phyloP scores from a whole-genome alignment of 1,284 basidiomycete species.

The Melampsora americana region DNA sequence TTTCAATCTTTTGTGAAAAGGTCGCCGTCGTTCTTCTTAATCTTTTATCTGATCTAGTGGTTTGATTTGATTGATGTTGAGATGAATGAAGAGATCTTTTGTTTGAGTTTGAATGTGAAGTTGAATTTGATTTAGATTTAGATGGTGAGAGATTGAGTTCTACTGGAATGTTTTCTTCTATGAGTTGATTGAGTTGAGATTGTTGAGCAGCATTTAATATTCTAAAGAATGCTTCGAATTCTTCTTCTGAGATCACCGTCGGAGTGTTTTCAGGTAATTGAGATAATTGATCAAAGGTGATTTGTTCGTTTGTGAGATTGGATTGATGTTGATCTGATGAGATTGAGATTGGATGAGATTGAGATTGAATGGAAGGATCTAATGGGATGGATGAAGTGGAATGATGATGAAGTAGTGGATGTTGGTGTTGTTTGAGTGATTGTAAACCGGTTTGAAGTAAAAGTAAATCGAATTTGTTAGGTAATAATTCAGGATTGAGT shows the following conservation, averaged over 20 bases:
- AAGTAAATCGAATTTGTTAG: neutral
- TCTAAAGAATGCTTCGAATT: constrained; percentile 2
- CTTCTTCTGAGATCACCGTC: neutral
- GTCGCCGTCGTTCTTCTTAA: constrained; percentile 11
- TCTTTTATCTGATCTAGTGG: constrained; percentile 4
- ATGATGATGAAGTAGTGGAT: too few relatives aligned
- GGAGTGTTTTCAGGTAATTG: constrained; percentile 3
- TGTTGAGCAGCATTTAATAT: neutral
- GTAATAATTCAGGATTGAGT: neutral
- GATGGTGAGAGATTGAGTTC: neutral
- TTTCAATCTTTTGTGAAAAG: constrained; percentile 33
- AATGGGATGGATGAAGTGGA: too few relatives aligned
- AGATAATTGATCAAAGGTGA: neutral
- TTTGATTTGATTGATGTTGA: too few relatives aligned
- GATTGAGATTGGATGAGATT: neutral
- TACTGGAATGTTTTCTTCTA: neutral
- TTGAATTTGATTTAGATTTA: neutral
- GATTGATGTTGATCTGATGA: neutral
- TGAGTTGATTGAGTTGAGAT: neutral
- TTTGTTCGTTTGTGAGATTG: constrained; percentile 1
- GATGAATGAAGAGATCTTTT: neutral
- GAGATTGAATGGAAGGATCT: neutral
- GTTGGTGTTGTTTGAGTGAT: neutral
- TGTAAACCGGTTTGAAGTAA: neutral
- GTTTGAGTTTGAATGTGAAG: too few relatives aligned